A percentile compares a stretch with the other conserved stretches of the same genome.
phyloP scores from a whole-genome alignment of 192 early-diverging fungal genomes.

The Coemansia sp. region DNA sequence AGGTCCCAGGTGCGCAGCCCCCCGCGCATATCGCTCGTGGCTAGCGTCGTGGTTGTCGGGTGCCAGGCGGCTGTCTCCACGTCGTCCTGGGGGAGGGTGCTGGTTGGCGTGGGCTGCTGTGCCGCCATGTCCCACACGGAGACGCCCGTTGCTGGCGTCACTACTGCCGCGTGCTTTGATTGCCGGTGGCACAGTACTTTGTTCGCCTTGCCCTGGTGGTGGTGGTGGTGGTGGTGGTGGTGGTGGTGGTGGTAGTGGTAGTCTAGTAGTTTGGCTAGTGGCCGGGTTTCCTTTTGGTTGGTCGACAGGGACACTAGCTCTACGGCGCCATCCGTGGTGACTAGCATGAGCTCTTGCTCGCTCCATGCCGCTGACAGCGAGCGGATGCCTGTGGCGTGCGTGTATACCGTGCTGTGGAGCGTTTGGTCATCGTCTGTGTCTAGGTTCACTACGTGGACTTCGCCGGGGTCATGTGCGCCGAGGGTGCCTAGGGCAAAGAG shows the following conservation, averaged over 20 bases:
- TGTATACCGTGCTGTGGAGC: slow-evolving; percentile 20
- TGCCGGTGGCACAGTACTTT: slow-evolving; percentile 15
- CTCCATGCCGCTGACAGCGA: slow-evolving; percentile 28
- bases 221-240: too few relatives aligned
- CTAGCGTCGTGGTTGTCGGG: slow-evolving; percentile 35
- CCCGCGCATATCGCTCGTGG: slow-evolving; percentile 50
- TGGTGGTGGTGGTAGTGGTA: too few relatives aligned
- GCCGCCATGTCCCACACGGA: slow-evolving; percentile 22
- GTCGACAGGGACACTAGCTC: slow-evolving; percentile 21
- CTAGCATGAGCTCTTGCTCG: slow-evolving; percentile 18
- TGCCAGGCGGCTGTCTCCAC: slow-evolving; percentile 35
- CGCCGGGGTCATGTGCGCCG: slow-evolving; percentile 35
- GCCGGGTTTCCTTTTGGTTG: background rate
- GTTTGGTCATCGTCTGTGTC: slow-evolving; percentile 24
- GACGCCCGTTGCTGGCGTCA: slow-evolving; percentile 9
- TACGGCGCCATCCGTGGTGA: slow-evolving; percentile 2
- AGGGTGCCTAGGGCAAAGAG: slow-evolving; percentile 43
- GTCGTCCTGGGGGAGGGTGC: slow-evolving; percentile 22
- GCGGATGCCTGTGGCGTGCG: slow-evolving; percentile 22
- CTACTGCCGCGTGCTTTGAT: slow-evolving; percentile 12
- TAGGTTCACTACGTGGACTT: slow-evolving; percentile 46
- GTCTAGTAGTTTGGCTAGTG: background rate
- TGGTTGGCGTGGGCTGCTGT: background rate
- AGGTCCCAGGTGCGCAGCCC: slow-evolving; percentile 70
- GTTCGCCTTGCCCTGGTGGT: slow-evolving; percentile 3